Conservation (phyloP, 1,139 yeast species). For the Hansenula anomala region DNA sequence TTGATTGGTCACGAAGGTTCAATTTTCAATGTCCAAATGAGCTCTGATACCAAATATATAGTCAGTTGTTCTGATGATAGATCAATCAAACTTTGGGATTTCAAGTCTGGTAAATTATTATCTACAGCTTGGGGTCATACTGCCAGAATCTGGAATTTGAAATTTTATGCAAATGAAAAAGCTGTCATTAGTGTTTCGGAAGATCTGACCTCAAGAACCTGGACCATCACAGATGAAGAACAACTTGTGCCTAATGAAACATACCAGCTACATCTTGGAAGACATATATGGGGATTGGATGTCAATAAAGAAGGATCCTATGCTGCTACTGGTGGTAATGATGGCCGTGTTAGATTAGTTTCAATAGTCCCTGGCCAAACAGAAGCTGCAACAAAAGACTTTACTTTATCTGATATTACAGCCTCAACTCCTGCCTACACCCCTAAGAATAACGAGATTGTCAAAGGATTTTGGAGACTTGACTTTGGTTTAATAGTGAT, state of each 20-base stretch:
- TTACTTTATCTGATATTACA: conserved; percentile 30
- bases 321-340: conserved; percentile 84
- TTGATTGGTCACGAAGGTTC: conserved; percentile 84
- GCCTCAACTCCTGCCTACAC: conserved; percentile 23
- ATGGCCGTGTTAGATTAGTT: conserved; percentile 69
- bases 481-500: conserved; percentile 44
- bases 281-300: conserved; percentile 85
- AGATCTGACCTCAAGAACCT: conserved; percentile 81
- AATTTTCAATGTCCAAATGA: conserved; percentile 74
- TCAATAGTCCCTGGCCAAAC: conserved; percentile 36
- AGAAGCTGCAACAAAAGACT: conserved; percentile 24
- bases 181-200: conserved; percentile 70
- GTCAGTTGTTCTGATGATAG: conserved; percentile 93
- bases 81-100: conserved; percentile 72
- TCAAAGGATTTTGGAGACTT: conserved; percentile 56
- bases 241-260: conserved; percentile 40
- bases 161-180: conserved; percentile 41
- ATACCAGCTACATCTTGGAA: conserved; percentile 70
- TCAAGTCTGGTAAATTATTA: conserved; percentile 47
- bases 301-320: conserved; percentile 40
- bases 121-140: conserved; percentile 96
- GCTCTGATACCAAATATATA: conserved; percentile 47
- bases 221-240: conserved; percentile 42
- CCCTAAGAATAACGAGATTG: conserved; percentile 45
- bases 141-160: conserved; percentile 85